A percentile compares a stretch with the other conserved stretches of the same genome.
These are phyloP conservation scores for Saccharomyces kudriavzevii DNA, from an alignment of 805 yeast genomes.

Conservation along the genomic window DNA sequence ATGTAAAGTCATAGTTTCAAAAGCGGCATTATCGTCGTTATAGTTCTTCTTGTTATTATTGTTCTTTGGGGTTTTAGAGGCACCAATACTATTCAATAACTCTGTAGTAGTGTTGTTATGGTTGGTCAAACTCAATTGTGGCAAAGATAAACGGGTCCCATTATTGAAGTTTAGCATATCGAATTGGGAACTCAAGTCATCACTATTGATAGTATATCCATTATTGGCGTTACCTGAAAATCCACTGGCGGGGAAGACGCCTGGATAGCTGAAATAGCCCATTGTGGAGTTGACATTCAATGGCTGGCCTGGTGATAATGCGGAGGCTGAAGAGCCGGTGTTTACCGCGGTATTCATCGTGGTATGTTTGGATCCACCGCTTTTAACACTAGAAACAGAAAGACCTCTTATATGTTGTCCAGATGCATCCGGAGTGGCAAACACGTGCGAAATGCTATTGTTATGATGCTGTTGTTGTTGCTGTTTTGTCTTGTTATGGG, in stretches of 20 bases:
- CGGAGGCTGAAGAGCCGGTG: slow-evolving; percentile 7
- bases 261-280: slow-evolving; percentile 27
- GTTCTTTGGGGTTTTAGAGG: not conserved
- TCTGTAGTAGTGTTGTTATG: slow-evolving; percentile 9
- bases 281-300: not conserved
- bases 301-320: slow-evolving; percentile 4
- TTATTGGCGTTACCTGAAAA: slow-evolving; percentile 2
- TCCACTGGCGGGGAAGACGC: slow-evolving; percentile 20
- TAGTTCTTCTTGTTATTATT: slow-evolving; percentile 1
- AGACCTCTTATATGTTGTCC: slow-evolving; percentile 23
- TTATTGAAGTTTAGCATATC: slow-evolving; percentile 25
- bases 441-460: slow-evolving; percentile 20
- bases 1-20: not conserved
- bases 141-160: slow-evolving; percentile 25
- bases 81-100: not conserved
- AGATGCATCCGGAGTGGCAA: slow-evolving; percentile 11
- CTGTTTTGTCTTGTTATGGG: not conserved
- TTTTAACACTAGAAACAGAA: slow-evolving; percentile 27
- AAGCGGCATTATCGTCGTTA: not conserved
- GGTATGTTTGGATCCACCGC: slow-evolving; percentile 26
- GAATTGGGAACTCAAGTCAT: slow-evolving; percentile 24
- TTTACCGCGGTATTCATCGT: slow-evolving; percentile 7
- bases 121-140: slow-evolving; percentile 25
- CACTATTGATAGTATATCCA: slow-evolving; percentile 13
- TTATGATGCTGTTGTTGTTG: slow-evolving; percentile 16